Base-by-base conservation (phyloP, 371 early-diverging fungal species). In the Mortierella sp. region DNA sequence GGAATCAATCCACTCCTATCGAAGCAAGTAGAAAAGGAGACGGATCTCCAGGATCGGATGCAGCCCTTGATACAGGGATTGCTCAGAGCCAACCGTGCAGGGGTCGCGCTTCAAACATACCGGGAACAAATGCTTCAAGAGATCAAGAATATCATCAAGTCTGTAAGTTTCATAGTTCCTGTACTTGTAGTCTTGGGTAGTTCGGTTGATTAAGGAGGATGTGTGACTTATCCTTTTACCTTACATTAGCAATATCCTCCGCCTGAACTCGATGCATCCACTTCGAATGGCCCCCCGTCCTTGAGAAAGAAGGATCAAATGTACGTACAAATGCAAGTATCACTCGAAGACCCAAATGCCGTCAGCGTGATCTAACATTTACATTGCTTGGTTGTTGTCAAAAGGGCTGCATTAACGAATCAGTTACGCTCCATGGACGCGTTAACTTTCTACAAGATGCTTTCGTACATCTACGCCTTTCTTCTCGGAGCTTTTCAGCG, bases 391-490 rank as follows among this genome's bases (percentile, higher is more conserved):
- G 30, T 6, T 39, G 27, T 26, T 31, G 12, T 24, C n/a, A 8
- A 23, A 65, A 79, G 82, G 60, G 70, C 70, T 15, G 66, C 59
- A 2, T 34, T 85, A 12, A 71, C 86, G 11, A 86, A 82, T 39
- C 83, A 84, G 49, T 60, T 90, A 8, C 84, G 86, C 57, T 70
- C 84, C 11, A 89, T 97, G 93, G 89, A 93, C 4, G 90, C 96
- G 64, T 90, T 93, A 46, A 81, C 90, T 4, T 97, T 94, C 72
- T 88, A 91, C 62, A 84, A 88, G 30, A 81, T 94, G 81, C 76
- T 96, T 1, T 65, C 90, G 5, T 82, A 83, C 43, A 86, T 94
- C 26, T 94, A 91, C 60, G 84, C 86, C 9, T 82, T 89, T 6
- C 69, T 95, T 28, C 78, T 94, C 0, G 83, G 86, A 34, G 83